Base-by-base conservation (phyloP, 1,139 yeast species). In the Pichia sp. region DNA sequence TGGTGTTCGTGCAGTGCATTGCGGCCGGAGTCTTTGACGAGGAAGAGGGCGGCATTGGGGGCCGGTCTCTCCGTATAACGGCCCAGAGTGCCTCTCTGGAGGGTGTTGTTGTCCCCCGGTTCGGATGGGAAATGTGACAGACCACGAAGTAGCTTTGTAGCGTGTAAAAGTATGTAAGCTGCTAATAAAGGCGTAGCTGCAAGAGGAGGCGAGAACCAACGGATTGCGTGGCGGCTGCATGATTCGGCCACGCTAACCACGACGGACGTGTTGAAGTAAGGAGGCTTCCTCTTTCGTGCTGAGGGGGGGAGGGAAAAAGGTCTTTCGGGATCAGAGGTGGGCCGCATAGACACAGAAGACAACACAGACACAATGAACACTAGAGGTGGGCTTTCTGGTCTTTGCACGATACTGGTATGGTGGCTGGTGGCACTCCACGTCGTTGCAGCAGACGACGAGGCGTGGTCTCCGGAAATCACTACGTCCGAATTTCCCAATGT, bases 61-160 rank as follows among this genome's bases (percentile, higher is more conserved):
- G 58, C 60, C 36, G 66, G 62, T 9, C 62, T 60, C 30, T 63
- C 64, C 46, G 71, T 66, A 43, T 61, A 59, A 42, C 44, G 2
- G 46, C 50, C 2, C 53, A 53, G 36, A 55, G 58, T 44, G 58
- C 52, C 8, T 53, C 55, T 1, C 34, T 55, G 24, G 52, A 49
- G 10, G 56, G 56, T 5, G 49, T 55, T 1, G 50, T 44, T 1
- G 52, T 53, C 3, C 40, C 40, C 7, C 16, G 16, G 3, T 12
- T 36, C 2, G 40, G 40, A 2, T 36, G 40, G 40, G 40, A 10
- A 6, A 2, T 2, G 2, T 36, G 16, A 36, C 2, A 6, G 16
- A 14, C 17, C 24, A 20, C 24, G 24, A 20, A 20, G 24, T 2
- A 3, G 24, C 24, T 20, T 2, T 20, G 24, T 20, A 20, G 3